Base-by-base conservation (phyloP, 2,329 filamentous ascomycete genomes). In the Verticillium alfalfae region DNA sequence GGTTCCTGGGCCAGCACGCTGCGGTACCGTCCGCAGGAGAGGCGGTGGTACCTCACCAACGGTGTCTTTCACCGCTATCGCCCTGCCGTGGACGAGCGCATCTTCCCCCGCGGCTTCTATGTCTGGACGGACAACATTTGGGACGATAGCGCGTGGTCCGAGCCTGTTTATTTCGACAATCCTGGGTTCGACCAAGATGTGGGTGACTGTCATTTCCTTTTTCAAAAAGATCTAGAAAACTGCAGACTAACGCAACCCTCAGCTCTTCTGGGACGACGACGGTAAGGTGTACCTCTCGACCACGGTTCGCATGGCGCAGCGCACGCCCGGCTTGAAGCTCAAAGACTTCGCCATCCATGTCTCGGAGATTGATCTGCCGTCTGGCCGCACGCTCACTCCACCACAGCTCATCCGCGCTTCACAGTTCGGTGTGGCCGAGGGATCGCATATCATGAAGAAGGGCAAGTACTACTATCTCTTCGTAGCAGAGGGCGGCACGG, bases 121-220 rank as follows among this genome's bases (percentile, higher is more conserved):
- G 79, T 85, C 2, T 78, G 73, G 62, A 84, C 81, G 0, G 73
- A 76, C 12, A 75, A 85, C 61, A 84, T 84, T n/a, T 81, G 78
- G 78, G 76, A 83, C 54, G 75, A 78, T 0, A 69, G 64, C 7
- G 72, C 77, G 3, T 85, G 82, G 82, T 82, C 79, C 5, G 81
- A 85, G 56, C 81, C 82, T 0, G 70, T 82, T 0, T 83, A 79
- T 63, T 83, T 85, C 64, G 82, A 84, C 59, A 79, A 82, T 54
- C 74, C 79, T 1, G 81, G 81, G 1, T 83, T 83, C 60, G 81
- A 84, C 63, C 81, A 83, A 68, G 81, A 83, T 69, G 79, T 81
- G 26, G 26, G 26, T 31, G 26, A 31, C 26, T 31, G 4, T 31
- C 26, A 67, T 66, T 73, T 71, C 34, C n/a, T n/a, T 22, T 6